phyloP scores from a whole-genome alignment of 2,329 filamentous ascomycete species.

The Stagonosporopsis vannaccii region DNA sequence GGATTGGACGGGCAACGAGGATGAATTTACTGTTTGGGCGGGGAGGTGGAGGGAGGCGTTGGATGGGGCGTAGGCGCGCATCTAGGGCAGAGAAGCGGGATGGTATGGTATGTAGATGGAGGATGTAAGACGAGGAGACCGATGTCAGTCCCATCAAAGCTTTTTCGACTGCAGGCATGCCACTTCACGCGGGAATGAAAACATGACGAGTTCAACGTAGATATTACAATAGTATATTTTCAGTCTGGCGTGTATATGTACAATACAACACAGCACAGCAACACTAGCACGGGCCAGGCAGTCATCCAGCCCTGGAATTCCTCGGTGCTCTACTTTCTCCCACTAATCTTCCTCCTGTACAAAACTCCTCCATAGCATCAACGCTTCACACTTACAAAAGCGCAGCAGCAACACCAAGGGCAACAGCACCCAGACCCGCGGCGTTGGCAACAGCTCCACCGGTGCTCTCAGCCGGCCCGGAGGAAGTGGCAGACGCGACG shows the following conservation, averaged over 20 bases:
- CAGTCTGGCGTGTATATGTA: slow-evolving; percentile 14
- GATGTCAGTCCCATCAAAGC: no score
- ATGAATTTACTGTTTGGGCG: slow-evolving; percentile 84
- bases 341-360: no score
- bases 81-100: not conserved
- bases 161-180: no score
- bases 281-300: slow-evolving; percentile 14
- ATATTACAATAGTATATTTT: slow-evolving; percentile 12
- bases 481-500: slow-evolving; percentile 8
- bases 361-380: not conserved
- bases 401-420: slow-evolving; percentile 14
- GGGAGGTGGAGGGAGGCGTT: slow-evolving; percentile 61
- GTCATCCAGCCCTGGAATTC: slow-evolving; percentile 4
- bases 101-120: not conserved
- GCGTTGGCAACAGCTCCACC: slow-evolving; percentile 31
- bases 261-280: not conserved
- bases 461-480: slow-evolving; percentile 17
- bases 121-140: no score
- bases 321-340: slow-evolving; percentile 4
- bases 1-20: slow-evolving; percentile 70
- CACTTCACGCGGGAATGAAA: not conserved
- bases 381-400: slow-evolving; percentile 27
- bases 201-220: not conserved
- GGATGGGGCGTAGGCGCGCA: slow-evolving; percentile 38
- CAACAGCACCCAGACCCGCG: slow-evolving; percentile 31